Percentiles rank a stretch among this genome's conserved stretches.
phyloP scores from a whole-genome alignment of 495 filamentous ascomycete genomes.

The Opeltia flavorubescens region DNA sequence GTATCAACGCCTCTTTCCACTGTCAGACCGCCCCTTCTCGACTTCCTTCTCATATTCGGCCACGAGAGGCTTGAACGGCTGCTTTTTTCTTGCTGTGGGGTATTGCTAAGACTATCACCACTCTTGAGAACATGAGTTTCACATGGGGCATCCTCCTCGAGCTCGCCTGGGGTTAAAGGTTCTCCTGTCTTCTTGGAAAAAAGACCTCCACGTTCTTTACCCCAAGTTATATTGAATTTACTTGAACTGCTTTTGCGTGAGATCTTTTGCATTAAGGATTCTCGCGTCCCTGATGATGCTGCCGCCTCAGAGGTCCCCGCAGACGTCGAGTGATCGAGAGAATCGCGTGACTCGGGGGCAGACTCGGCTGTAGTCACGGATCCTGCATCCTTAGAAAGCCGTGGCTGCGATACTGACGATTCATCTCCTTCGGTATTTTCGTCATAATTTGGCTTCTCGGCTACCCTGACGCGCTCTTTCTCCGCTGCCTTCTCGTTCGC shows the following conservation, averaged over 20 bases:
- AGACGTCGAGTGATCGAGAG: constrained; percentile 55
- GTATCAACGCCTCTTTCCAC: constrained; percentile 33
- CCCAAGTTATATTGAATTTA: constrained; percentile 61
- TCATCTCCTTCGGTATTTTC: constrained; percentile 31
- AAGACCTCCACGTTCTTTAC: constrained; percentile 46
- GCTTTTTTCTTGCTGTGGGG: constrained; percentile 29
- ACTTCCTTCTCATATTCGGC: constrained; percentile 37
- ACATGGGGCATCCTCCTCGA: constrained; percentile 31
- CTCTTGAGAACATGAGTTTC: constrained; percentile 36
- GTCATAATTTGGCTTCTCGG: constrained; percentile 8
- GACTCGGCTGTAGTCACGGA: constrained; percentile 49
- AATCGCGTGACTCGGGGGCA: constrained; percentile 57
- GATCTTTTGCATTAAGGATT: constrained; percentile 56
- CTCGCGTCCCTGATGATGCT: constrained; percentile 35
- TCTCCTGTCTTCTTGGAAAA: constrained; percentile 48
- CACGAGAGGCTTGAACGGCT: constrained; percentile 29
- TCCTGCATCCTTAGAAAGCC: constrained; percentile 46
- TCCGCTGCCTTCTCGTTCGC: constrained; percentile 21
- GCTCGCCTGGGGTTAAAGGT: constrained; percentile 31
- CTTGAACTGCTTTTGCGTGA: constrained; percentile 67
- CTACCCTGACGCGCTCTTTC: constrained; percentile 15
- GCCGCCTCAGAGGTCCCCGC: constrained; percentile 49
- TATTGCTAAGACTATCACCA: constrained; percentile 32
- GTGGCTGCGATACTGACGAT: constrained; percentile 46
- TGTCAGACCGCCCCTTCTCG: constrained; percentile 27